Conservation (phyloP, 108 stramenopile genomes). For the Fragilariopsis cylindrus region DNA sequence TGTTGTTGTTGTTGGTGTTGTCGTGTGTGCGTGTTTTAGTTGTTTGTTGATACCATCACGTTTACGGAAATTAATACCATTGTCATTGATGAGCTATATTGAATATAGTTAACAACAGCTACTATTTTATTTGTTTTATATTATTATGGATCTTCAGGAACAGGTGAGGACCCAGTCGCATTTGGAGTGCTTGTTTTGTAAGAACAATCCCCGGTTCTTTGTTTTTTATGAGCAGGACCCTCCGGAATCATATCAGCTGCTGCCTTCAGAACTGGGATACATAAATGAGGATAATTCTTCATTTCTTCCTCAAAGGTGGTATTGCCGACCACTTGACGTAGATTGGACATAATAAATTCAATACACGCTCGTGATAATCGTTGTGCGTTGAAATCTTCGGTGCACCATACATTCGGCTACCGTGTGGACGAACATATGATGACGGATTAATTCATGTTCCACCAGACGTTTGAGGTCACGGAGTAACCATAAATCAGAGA, state of each 20-base stretch:
- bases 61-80: no score
- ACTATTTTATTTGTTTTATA: no score
- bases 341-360: constrained; percentile 89
- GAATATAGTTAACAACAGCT: no score
- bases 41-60: no score
- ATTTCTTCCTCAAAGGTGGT: constrained; percentile 87
- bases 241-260: constrained; percentile 92
- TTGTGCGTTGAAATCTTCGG: constrained; percentile 84
- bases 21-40: no score
- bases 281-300: constrained; percentile 87
- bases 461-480: constrained; percentile 86
- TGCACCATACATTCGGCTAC: constrained; percentile 89
- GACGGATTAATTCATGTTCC: constrained; percentile 85
- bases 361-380: constrained; percentile 80
- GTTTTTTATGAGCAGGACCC: constrained; percentile 78
- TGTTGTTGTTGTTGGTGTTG: no score
- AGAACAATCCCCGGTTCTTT: constrained; percentile 50
- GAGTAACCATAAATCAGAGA: constrained; percentile 87
- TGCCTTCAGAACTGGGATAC: constrained; percentile 88
- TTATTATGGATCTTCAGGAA: constrained; percentile 49
- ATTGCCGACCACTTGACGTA: constrained; percentile 81
- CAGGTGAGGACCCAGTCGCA: constrained; percentile 43
- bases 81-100: no score
- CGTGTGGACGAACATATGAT: constrained; percentile 79
- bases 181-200: constrained; percentile 24